Conservation (phyloP, 2,329 filamentous ascomycete genomes). For the Lasiodiplodia theobromae region DNA sequence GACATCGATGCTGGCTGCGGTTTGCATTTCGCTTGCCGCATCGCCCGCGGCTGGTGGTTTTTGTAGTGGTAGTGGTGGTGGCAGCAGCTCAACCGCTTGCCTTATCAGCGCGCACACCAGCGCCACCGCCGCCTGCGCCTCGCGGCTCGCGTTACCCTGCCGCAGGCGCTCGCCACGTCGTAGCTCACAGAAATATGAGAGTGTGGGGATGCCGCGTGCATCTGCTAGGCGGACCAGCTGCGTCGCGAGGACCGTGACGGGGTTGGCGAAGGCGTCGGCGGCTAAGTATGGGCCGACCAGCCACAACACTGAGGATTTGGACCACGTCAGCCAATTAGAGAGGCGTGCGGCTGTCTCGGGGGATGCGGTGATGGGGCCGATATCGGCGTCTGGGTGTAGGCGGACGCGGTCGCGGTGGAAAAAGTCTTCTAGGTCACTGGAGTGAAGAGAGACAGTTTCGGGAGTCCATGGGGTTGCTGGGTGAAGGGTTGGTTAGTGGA, state of each 20-base stretch:
- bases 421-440: slow-evolving; percentile 27
- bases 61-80: slow-evolving; percentile 1
- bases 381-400: not conserved
- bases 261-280: slow-evolving; percentile 25
- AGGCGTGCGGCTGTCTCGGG: slow-evolving; percentile 15
- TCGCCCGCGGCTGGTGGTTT: too few relatives aligned
- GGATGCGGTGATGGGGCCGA: not conserved
- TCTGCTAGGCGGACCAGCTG: slow-evolving; percentile 30
- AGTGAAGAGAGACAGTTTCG: slow-evolving; percentile 22
- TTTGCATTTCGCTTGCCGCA: too few relatives aligned
- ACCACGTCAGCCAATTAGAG: slow-evolving; percentile 12
- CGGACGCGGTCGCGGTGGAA: slow-evolving; percentile 30
- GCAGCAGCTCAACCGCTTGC: slow-evolving; percentile 30
- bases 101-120: slow-evolving; percentile 31
- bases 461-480: not conserved
- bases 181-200: slow-evolving; percentile 32
- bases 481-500: too few relatives aligned
- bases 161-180: not conserved
- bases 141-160: slow-evolving; percentile 21
- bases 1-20: too few relatives aligned
- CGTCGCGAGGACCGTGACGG: slow-evolving; percentile 15
- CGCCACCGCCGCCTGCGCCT: slow-evolving; percentile 22
- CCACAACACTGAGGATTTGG: not conserved
- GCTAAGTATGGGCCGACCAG: slow-evolving; percentile 12
- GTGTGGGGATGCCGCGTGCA: slow-evolving; percentile 10